Conservation (phyloP, 345 rosid genomes). For the Litchi chinensis region DNA sequence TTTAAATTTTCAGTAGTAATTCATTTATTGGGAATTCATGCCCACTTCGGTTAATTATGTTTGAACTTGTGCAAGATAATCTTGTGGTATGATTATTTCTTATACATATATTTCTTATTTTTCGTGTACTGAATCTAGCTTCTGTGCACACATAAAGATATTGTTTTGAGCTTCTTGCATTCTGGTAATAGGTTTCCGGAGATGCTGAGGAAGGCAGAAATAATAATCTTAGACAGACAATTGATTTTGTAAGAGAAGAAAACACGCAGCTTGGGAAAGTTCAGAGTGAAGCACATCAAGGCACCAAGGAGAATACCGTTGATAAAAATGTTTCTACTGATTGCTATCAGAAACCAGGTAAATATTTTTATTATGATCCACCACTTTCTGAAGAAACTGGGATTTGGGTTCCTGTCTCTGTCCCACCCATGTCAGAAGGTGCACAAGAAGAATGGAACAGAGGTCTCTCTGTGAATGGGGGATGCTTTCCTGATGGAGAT, state of each 20-base stretch:
- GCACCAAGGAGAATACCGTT: background rate
- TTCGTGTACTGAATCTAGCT: background rate
- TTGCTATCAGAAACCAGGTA: slow-evolving; percentile 18
- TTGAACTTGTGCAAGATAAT: background rate
- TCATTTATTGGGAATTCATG: background rate
- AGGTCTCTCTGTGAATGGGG: slow-evolving; percentile 27
- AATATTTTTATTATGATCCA: slow-evolving; percentile 31
- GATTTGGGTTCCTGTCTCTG: slow-evolving; percentile 32
- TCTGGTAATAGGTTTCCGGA: slow-evolving; percentile 13
- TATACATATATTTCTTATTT: background rate
- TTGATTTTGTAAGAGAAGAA: slow-evolving; percentile 17
- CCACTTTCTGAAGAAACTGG: slow-evolving; percentile 40
- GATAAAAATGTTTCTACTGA: slow-evolving; percentile 1
- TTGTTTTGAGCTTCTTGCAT: background rate
- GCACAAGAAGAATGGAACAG: slow-evolving; percentile 27
- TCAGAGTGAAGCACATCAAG: slow-evolving; percentile 13
- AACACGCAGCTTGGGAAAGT: slow-evolving; percentile 1
- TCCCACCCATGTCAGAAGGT: slow-evolving; percentile 29
- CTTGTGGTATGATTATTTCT: background rate
- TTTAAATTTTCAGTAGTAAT: background rate
- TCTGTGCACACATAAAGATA: background rate
- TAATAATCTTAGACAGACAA: slow-evolving; percentile 1
- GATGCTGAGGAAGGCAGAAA: slow-evolving; percentile 19
- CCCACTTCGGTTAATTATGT: background rate
- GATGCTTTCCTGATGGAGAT: slow-evolving; percentile 29